Base-by-base conservation (phyloP, 345 rosid species). In the Citrus maxima region DNA sequence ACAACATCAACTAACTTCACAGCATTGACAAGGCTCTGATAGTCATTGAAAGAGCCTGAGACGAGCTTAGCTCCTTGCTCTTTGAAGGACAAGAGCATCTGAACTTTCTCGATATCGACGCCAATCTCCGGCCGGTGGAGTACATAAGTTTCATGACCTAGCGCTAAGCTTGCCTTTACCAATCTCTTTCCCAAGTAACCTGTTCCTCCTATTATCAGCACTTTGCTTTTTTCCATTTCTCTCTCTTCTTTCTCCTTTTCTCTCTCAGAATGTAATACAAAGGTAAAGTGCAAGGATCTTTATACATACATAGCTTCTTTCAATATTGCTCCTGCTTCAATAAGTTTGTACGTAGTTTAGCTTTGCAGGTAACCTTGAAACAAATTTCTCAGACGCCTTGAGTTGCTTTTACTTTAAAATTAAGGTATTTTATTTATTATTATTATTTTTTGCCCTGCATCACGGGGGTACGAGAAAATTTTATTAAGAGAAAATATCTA, bases 131-230 rank as follows among this genome's bases (percentile, higher is more conserved):
- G 77, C 76, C 98, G 82, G 10, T 89, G 88, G 5, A 93, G 85
- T 24, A 93, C 80, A 54, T 83, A 90, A 3, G 94, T 95, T 67
- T 83, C 81, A 46, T 93, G 97, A 1, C 97, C 98, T 77, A 76
- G 84, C 10, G 30, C 89, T 79, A 95, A 81, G 79, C 98, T 87
- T 21, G 98, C 97, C 87, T 74, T 86, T 58, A 90, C 98, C 76
- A 95, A 78, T 68, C 95, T 86, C 91, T 82, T 92, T 62, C 98
- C 98, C 32, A 93, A 70, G 87, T 90, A 92, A 2, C 98, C 97
- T 10, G 92, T 93, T 28, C 90, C 98, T 37, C 95, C 97, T 22
- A 90, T 82, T 14, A 95, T 86, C 38, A 95, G 84, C 34, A 95
- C 95, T 74, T 84, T 88, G 79, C 80, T 86, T 76, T 80, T 88